Conservation (phyloP, 495 filamentous ascomycete genomes). For the Penicillium turbatum region DNA sequence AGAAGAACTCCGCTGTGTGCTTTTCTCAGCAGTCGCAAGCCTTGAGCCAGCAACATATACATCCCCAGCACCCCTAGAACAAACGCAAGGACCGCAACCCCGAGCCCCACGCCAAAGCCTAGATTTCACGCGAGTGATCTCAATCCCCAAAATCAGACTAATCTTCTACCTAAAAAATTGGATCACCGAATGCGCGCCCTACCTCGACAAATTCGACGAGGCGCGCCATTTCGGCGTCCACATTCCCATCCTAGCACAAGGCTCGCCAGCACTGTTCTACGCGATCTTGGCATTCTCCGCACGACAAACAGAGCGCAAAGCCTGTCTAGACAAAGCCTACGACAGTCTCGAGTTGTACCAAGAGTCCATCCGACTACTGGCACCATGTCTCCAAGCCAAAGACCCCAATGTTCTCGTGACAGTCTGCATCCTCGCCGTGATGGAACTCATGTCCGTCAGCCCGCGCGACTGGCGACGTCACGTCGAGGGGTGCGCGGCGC, state of each 20-base stretch:
- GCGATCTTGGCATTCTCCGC: conserved; percentile 37
- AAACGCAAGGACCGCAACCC: conserved; percentile 7
- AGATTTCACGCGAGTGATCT: conserved; percentile 24
- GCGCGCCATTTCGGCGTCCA: conserved; percentile 31
- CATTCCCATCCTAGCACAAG: conserved; percentile 31
- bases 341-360: conserved; percentile 38
- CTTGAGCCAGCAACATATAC: conserved; percentile 23
- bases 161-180: conserved; percentile 29
- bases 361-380: conserved; percentile 32
- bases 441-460: conserved; percentile 43
- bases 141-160: conserved; percentile 25
- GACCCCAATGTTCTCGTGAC: conserved; percentile 33
- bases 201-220: conserved; percentile 44
- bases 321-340: conserved; percentile 27
- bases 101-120: conserved; percentile 18
- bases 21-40: conserved; percentile 26
- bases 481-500: conserved; percentile 39
- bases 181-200: conserved; percentile 30
- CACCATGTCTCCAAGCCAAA: conserved; percentile 27
- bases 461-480: conserved; percentile 39
- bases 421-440: conserved; percentile 28
- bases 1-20: conserved; percentile 27
- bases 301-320: conserved; percentile 33
- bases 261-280: conserved; percentile 31
- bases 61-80: conserved; percentile 17